Evolutionary conservation across 1,139 yeast species (phyloP), one percentile per base, ranked within the genome.

Genomic region (Yamadazyma dushanensis): DNA sequence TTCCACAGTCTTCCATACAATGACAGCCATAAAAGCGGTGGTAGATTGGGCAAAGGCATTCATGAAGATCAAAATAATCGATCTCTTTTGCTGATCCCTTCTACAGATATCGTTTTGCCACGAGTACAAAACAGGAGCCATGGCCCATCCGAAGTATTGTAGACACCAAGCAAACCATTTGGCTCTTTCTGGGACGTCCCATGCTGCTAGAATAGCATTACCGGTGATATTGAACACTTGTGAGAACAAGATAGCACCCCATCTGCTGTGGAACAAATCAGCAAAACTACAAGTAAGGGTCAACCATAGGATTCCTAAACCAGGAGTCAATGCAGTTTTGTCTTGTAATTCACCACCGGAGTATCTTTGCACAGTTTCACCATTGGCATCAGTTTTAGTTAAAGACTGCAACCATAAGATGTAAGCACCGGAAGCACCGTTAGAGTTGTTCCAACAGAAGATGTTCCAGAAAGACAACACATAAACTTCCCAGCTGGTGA

Each of bases 371-470:
- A 40, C 43, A 4, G 46, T 52, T 4, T 39, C 29, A 5, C 69
- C 69, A 33, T 46, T 47, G 7, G 39, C 39, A 26, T 59, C 47
- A 8, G 31, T 32, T 20, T 38, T 38, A 3, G 49, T 57, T 35
- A 66, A 56, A 0, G 72, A 61, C 30, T 63, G 56, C 38, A 70
- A 59, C 75, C 75, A 70, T 41, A 70, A 61, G 13, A 75, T 61
- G 53, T 77, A 80, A 30, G 87, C 63, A 38, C 75, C 75, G 15
- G 70, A 61, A 8, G 64, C 50, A 34, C 67, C 73, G 44, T 63
- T 68, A 30, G 63, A 62, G 55, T 76, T 76, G 53, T 78, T 78
- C 86, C 86, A 81, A 50, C 82, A 78, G 55, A 80, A 73, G 25
- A 76, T 61, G 46, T 76, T 70, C 79, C 80, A 77, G 22, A 73